Percentiles rank a stretch among this genome's conserved stretches.
These are phyloP conservation scores for Monilinia laxa DNA, from an alignment of 2,329 filamentous ascomycete species.

Conservation along the genomic window DNA sequence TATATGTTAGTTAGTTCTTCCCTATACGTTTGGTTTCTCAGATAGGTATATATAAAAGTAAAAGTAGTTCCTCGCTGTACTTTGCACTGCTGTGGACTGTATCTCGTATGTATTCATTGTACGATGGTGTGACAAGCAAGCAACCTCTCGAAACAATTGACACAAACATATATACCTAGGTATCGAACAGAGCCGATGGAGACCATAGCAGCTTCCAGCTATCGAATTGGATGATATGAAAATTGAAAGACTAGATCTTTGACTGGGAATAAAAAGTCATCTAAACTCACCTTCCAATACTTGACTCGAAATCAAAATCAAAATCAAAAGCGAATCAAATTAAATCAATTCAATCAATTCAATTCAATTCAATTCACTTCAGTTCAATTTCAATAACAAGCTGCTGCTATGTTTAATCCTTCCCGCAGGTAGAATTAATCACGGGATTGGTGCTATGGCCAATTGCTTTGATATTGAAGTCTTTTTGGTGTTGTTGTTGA, in stretches of 20 bases:
- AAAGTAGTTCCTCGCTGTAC: neutral
- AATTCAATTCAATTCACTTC: neutral
- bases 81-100: neutral
- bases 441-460: constrained; percentile 36
- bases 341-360: constrained; percentile 5
- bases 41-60: constrained; percentile 1
- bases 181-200: neutral
- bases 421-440: constrained; percentile 38
- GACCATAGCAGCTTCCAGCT: neutral
- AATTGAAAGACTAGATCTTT: neutral
- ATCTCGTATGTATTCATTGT: neutral
- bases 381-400: constrained; percentile 17
- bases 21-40: neutral
- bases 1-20: constrained; percentile 1
- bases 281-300: constrained; percentile 35
- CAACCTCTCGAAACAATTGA: neutral
- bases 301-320: constrained; percentile 21
- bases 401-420: constrained; percentile 29
- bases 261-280: neutral
- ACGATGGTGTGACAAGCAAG: neutral
- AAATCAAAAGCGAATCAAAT: constrained; percentile 20
- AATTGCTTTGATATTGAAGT: constrained; percentile 37
- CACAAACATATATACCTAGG: neutral
- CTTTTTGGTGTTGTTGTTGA: constrained; percentile 35
- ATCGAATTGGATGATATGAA: neutral